Conservation (phyloP, 306 rosid genomes). For the Luffa acutangula region DNA sequence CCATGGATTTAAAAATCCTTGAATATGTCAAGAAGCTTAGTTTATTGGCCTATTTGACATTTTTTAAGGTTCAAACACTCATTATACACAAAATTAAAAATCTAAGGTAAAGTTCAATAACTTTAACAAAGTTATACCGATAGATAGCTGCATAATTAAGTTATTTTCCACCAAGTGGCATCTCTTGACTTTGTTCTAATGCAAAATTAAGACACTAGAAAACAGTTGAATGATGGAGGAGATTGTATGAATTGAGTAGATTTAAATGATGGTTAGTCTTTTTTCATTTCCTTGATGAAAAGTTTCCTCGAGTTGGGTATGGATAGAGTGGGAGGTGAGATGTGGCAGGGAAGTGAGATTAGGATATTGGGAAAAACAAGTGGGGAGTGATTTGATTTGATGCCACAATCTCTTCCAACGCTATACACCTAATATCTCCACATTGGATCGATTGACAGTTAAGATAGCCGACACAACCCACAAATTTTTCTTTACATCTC, state of each 20-base stretch:
- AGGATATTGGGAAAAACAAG: not conserved
- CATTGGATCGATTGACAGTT: not conserved
- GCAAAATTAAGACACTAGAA: not conserved
- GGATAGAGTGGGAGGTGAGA: not conserved
- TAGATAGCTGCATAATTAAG: no score
- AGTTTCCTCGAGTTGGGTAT: no score
- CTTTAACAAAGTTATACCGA: no score
- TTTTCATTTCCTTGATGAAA: no score
- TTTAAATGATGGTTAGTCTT: no score
- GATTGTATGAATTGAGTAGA: no score
- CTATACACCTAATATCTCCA: not conserved
- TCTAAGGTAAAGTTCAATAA: no score
- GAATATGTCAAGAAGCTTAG: no score
- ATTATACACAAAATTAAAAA: no score
- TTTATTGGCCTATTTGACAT: no score
- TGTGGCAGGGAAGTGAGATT: not conserved
- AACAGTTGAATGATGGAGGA: not conserved
- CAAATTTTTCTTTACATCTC: not conserved
- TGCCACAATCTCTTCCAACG: slow-evolving; percentile 2
- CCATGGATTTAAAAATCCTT: no score
- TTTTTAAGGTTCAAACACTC: no score
- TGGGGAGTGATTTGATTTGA: not conserved
- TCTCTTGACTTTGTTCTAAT: not conserved
- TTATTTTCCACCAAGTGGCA: not conserved
- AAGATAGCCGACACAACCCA: not conserved